phyloP scores from a whole-genome alignment of 441 rosid genomes.

The Euphorbia celastroides region DNA sequence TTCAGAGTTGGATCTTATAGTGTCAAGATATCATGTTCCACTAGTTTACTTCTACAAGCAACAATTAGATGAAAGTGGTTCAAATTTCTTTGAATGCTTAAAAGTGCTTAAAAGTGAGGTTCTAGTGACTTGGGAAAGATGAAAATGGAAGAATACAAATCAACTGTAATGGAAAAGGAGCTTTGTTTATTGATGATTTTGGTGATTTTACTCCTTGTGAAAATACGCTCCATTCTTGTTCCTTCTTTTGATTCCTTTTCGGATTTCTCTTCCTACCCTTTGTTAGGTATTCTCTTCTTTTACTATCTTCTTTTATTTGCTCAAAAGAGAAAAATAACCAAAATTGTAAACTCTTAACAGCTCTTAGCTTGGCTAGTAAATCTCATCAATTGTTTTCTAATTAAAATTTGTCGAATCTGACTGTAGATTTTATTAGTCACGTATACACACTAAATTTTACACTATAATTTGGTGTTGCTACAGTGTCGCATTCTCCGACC shows the following conservation, averaged over 20 bases:
- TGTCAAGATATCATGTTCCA: slow-evolving; percentile 12
- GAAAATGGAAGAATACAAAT: slow-evolving; percentile 16
- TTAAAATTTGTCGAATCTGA: no score
- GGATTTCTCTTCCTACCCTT: slow-evolving; percentile 5
- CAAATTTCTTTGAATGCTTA: slow-evolving; percentile 27
- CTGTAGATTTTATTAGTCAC: no score
- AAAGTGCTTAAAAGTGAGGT: slow-evolving; percentile 28
- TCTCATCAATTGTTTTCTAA: no score
- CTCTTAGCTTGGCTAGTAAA: no score
- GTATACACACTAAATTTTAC: no score
- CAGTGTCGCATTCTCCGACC: no score
- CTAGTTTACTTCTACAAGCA: slow-evolving; percentile 21
- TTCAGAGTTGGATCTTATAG: slow-evolving; percentile 29
- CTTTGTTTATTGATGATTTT: neutral
- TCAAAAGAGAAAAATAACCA: neutral
- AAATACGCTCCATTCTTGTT: neutral
- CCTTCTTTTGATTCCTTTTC: neutral
- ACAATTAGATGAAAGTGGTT: neutral
- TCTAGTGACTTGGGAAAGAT: slow-evolving; percentile 30
- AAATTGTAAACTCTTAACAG: no score
- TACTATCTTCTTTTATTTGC: neutral
- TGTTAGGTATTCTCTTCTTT: neutral
- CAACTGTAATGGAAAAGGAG: neutral
- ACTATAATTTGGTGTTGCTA: no score
- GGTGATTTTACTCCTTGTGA: neutral